phyloP scores from a whole-genome alignment of 2,329 filamentous ascomycete species.

The Dissoconium aciculare region DNA sequence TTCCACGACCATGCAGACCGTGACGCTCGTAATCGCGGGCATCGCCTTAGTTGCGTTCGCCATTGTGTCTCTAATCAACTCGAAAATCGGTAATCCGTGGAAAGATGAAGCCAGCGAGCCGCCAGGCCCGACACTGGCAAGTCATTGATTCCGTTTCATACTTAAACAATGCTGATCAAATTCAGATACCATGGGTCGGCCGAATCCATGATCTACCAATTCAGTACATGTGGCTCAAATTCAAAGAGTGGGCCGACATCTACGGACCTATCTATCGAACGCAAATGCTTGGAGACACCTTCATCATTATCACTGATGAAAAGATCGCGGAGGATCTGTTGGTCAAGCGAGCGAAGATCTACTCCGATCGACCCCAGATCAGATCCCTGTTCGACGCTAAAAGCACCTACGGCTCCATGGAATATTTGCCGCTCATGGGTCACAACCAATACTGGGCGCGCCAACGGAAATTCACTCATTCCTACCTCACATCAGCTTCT shows the following conservation, averaged over 20 bases:
- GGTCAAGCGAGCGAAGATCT: constrained; percentile 31
- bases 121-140: constrained; percentile 29
- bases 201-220: constrained; percentile 35
- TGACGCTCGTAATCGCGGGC: constrained; percentile 25
- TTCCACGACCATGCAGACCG: constrained; percentile 26
- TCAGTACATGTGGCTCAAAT: constrained; percentile 40
- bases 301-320: constrained; percentile 33
- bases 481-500: constrained; percentile 32
- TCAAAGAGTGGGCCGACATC: constrained; percentile 27
- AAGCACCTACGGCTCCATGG: constrained; percentile 28
- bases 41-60: constrained; percentile 27
- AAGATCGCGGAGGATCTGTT: constrained; percentile 30
- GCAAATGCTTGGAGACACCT: constrained; percentile 31
- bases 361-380: constrained; percentile 34
- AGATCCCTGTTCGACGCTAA: constrained; percentile 31
- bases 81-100: constrained; percentile 21
- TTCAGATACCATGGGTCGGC: constrained; percentile 13
- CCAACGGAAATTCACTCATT: constrained; percentile 32
- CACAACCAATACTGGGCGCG: constrained; percentile 28
- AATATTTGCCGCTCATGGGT: constrained; percentile 32
- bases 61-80: constrained; percentile 21
- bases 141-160: constrained; percentile 12
- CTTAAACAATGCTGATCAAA: background rate
- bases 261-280: constrained; percentile 32
- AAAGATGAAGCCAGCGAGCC: constrained; percentile 22